phyloP scores from a whole-genome alignment of 2,329 filamentous ascomycete genomes.

The Hypoxylon sp. region DNA sequence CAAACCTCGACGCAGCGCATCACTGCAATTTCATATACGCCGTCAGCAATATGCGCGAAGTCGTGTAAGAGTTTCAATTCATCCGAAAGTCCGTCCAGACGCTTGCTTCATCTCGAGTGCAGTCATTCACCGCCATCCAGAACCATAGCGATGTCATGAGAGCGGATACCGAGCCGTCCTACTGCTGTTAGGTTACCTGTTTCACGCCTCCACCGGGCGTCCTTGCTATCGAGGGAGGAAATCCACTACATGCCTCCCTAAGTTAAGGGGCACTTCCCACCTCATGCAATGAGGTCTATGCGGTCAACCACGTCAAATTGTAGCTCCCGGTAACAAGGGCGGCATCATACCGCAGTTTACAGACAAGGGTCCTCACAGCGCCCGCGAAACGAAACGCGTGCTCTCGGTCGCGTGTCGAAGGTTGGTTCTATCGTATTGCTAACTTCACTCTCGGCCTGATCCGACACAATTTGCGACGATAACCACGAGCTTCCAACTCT shows the following conservation, averaged over 20 bases:
- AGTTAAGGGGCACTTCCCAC: too few species aligned
- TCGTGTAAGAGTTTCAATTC: not conserved
- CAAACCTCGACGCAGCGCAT: not conserved
- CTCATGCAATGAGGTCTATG: not conserved
- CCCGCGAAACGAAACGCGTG: not conserved
- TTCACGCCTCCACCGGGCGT: not conserved
- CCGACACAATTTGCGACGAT: not conserved
- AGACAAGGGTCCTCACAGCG: not conserved
- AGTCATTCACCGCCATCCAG: not conserved
- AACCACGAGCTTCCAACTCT: not conserved
- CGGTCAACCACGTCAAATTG: not conserved
- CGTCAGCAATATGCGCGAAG: not conserved
- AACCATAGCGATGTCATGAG: not conserved
- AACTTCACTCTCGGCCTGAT: not conserved
- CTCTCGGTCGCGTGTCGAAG: not conserved
- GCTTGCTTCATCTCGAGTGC: not conserved
- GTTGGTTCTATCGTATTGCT: not conserved
- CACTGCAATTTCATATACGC: not conserved
- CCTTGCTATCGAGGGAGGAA: not conserved
- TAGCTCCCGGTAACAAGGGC: not conserved
- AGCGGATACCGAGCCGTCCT: not conserved
- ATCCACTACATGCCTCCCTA: too few species aligned
- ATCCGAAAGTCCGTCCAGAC: not conserved
- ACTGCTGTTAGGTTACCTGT: not conserved
- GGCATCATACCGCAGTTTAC: not conserved